Percentiles rank a stretch among this genome's conserved stretches.
Evolutionary conservation across 2,329 filamentous ascomycete species (phyloP).

Genomic region (Diaporthe eres): DNA sequence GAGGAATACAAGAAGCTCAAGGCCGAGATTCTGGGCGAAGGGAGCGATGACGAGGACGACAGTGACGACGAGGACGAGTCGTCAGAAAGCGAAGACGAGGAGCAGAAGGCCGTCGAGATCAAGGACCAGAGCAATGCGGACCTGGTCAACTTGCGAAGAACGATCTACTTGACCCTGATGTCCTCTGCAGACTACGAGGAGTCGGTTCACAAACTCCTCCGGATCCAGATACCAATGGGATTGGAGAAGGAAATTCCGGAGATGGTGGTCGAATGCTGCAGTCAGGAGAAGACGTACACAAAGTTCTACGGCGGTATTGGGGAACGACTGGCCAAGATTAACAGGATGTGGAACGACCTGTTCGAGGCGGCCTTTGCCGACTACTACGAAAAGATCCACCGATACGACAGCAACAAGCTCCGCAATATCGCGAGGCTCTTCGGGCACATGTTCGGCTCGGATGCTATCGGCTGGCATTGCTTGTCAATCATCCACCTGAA

Average conservation of each 20-base stretch:
- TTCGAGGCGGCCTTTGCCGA: slow-evolving; percentile 92
- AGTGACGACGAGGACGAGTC: slow-evolving; percentile 78
- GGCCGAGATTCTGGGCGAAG: slow-evolving; percentile 94
- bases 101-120: slow-evolving; percentile 90
- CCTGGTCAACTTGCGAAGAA: slow-evolving; percentile 91
- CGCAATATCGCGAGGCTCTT: slow-evolving; percentile 97
- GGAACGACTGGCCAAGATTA: slow-evolving; percentile 95
- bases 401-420: slow-evolving; percentile 94
- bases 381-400: slow-evolving; percentile 98
- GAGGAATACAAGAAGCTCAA: slow-evolving; percentile 91
- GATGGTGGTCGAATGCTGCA: slow-evolving; percentile 98
- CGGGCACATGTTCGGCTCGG: slow-evolving; percentile 88
- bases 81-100: slow-evolving; percentile 79
- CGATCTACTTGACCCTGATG: slow-evolving; percentile 98
- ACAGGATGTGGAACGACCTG: slow-evolving; percentile 92
- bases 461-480: slow-evolving; percentile 94
- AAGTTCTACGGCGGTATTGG: slow-evolving; percentile 97
- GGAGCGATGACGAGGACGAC: slow-evolving; percentile 84
- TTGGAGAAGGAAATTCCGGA: slow-evolving; percentile 92
- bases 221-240: slow-evolving; percentile 87
- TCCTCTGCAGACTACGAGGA: slow-evolving; percentile 96
- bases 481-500: slow-evolving; percentile 89
- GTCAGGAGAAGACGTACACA: slow-evolving; percentile 95
- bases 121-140: slow-evolving; percentile 98
- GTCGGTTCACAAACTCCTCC: slow-evolving; percentile 97